Percentiles rank a stretch among this genome's conserved stretches.
Conservation (phyloP, 352 stramenopile species). For the Globisporangium emineosum region DNA sequence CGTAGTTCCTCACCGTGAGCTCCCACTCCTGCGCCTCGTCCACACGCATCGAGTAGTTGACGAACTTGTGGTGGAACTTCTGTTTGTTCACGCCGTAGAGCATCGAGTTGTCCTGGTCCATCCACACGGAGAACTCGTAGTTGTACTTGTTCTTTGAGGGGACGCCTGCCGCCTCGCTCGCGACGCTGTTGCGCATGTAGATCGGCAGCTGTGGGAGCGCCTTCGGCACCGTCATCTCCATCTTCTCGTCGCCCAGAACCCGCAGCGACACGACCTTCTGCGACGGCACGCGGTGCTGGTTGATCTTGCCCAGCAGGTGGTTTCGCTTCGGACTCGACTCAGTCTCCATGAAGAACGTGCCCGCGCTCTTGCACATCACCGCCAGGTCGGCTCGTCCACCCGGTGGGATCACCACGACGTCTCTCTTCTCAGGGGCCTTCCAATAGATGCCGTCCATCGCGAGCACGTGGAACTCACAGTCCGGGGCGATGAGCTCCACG, state of each 20-base stretch:
- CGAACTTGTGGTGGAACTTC: constrained; percentile 32
- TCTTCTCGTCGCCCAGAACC: constrained; percentile 25
- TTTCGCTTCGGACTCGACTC: constrained; percentile 57
- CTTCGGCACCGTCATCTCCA: constrained; percentile 29
- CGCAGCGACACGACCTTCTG: constrained; percentile 60
- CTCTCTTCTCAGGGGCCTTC: constrained; percentile 32
- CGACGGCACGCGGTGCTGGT: constrained; percentile 67
- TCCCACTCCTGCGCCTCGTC: constrained; percentile 70
- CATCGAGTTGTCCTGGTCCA: constrained; percentile 35
- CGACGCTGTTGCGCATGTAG: constrained; percentile 53
- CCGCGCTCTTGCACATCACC: constrained; percentile 40
- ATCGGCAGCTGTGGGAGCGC: constrained; percentile 42
- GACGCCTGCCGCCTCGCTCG: constrained; percentile 17
- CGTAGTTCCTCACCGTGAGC: constrained; percentile 57
- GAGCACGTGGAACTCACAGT: constrained; percentile 54
- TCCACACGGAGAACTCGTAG: constrained; percentile 78
- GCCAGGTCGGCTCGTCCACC: constrained; percentile 64
- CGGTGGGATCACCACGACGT: constrained; percentile 59
- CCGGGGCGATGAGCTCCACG: constrained; percentile 54
- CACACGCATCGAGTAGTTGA: constrained; percentile 70
- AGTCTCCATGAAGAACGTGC: constrained; percentile 65
- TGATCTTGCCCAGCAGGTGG: constrained; percentile 51
- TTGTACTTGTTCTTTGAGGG: constrained; percentile 44
- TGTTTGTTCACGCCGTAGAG: constrained; percentile 67
- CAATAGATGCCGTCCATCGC: constrained; percentile 75